Evolutionary conservation across 306 rosid genomes (phyloP), one percentile per base, ranked within the genome.

Genomic region (peach (Prunus persica)): DNA sequence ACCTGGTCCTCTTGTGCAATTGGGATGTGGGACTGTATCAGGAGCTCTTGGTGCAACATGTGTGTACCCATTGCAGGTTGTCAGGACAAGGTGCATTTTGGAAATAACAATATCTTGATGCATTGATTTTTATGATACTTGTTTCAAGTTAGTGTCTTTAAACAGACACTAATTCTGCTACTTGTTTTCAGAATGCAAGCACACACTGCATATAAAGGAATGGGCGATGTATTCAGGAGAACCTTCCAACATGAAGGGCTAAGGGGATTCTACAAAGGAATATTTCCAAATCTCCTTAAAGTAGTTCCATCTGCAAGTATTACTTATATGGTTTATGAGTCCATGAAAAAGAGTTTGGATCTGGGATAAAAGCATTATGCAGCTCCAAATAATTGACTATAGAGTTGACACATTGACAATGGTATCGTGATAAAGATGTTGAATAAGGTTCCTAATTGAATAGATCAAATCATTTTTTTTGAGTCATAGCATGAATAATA

Each of bases 1-100:
- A 75, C 87, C 96, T 63, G 96, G 98, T 69, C 90, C 96, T 81
- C 88, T 93, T 52, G 80, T 88, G 32, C 96, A 93, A 86, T 78
- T 93, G 78, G 98, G 96, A 76, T 93, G 96, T 72, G 98, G 98
- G 73, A 93, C 95, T 11, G 54, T 88, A 80, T 93, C 98, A n/a
- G 98, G 95, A 84, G 88, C 96, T 75, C 91, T 93, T 67, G 96
- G 98, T 79, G 96, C 98, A 69, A 79, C 98, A 27, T 93, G 95
- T 77, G 98, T 93, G 78, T 93, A 93, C 83, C 96, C 96, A 6
- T 83, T 93, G 80, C 96, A 93, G 80, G 98, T 91, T 56, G 77
- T 91, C 61, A 86, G 98, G 78, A 93, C 93, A 76, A 90, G 96
- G 98, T 93, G 86, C 82, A 64, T 51, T 47, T 52, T 75, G 71